phyloP scores from a whole-genome alignment of 1,284 basidiomycete genomes.

The Cystobasidium sp. region DNA sequence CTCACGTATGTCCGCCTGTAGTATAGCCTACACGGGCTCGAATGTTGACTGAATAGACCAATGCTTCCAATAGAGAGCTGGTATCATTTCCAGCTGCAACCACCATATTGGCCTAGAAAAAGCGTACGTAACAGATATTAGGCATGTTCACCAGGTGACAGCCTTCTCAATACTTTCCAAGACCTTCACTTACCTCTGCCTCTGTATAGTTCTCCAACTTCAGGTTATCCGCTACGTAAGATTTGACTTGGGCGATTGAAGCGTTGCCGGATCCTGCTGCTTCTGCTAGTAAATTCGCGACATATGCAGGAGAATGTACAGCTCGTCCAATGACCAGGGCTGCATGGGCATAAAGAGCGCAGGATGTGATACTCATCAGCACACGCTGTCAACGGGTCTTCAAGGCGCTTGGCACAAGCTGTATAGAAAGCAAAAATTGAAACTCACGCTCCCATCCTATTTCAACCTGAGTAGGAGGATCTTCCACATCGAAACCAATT shows the following conservation, averaged over 20 bases:
- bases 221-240: neutral
- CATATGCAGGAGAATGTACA: neutral
- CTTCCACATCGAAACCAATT: slow-evolving; percentile 1
- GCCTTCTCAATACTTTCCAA: no score
- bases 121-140: no score
- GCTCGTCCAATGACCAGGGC: slow-evolving; percentile 2
- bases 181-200: no score
- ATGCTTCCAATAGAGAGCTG: neutral
- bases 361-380: no score
- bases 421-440: no score
- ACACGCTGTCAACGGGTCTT: no score
- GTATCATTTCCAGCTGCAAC: neutral
- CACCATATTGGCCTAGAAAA: neutral
- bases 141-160: no score
- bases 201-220: neutral
- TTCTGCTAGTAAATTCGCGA: neutral
- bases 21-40: neutral
- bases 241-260: neutral
- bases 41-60: slow-evolving; percentile 3
- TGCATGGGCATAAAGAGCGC: neutral
- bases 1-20: neutral
- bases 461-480: neutral
- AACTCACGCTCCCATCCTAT: no score
- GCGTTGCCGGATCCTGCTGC: neutral
- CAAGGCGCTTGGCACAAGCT: no score